phyloP scores from a whole-genome alignment of 192 early-diverging fungal species.

The Jimgerdemannia flammicorona region DNA sequence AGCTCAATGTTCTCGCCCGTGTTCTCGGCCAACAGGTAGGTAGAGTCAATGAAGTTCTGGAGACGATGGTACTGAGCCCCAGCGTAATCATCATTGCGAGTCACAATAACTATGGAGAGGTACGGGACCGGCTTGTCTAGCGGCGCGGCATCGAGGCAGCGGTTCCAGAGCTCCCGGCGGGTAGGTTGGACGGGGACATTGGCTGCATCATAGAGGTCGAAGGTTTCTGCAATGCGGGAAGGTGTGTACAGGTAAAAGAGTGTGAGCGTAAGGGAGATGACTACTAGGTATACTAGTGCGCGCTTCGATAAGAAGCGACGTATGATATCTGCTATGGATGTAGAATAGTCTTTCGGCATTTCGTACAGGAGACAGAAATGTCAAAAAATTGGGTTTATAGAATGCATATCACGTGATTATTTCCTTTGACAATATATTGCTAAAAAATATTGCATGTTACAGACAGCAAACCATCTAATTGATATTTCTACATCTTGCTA shows the following conservation, averaged over 20 bases:
- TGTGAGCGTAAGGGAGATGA: neutral
- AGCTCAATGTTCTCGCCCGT: conserved; percentile 19
- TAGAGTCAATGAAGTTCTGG: conserved; percentile 29
- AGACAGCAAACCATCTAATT: too few relatives aligned
- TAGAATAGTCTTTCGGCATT: too few relatives aligned
- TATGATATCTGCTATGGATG: too few relatives aligned
- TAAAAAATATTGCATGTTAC: too few relatives aligned
- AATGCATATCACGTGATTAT: too few relatives aligned
- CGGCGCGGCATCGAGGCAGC: neutral
- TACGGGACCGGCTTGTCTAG: neutral
- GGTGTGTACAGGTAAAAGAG: neutral
- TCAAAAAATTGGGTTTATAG: neutral
- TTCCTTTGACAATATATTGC: too few relatives aligned
- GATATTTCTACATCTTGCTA: too few relatives aligned
- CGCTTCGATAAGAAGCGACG: neutral
- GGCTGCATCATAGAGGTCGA: neutral
- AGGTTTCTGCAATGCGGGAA: neutral
- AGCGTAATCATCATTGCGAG: conserved; percentile 33
- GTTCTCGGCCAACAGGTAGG: conserved; percentile 16
- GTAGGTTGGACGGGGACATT: neutral
- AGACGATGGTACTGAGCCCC: conserved; percentile 19
- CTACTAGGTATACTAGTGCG: neutral
- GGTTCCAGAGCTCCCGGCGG: neutral
- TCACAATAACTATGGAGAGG: conserved; percentile 31
- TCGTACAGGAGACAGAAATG: neutral